Conservation (phyloP, 768 basidiomycete species). For the Naganishia onofrii region DNA sequence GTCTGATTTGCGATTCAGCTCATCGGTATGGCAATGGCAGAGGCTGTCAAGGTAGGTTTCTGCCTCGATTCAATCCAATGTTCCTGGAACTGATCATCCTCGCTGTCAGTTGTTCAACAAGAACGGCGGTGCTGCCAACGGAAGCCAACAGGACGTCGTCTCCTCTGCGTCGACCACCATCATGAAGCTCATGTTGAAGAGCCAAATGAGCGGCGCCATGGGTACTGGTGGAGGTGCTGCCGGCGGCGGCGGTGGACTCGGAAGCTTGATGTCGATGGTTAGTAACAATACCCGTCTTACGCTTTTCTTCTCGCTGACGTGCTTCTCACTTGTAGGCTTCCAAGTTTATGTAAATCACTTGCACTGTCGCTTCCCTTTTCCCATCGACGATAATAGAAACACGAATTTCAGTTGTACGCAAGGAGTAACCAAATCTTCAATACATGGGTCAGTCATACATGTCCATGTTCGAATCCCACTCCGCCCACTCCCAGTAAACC, state of each 20-base stretch:
- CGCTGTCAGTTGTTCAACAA: slow-evolving; percentile 69
- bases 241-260: slow-evolving; percentile 60
- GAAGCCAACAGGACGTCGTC: slow-evolving; percentile 68
- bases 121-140: slow-evolving; percentile 60
- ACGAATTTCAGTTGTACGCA: not conserved
- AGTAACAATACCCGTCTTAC: slow-evolving; percentile 42
- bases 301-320: not conserved
- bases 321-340: slow-evolving; percentile 13
- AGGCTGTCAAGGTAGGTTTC: slow-evolving; percentile 54
- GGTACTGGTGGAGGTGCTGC: slow-evolving; percentile 64
- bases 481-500: too few relatives aligned
- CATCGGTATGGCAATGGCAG: slow-evolving; percentile 81
- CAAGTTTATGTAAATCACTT: slow-evolving; percentile 26
- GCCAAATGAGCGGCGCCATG: slow-evolving; percentile 48
- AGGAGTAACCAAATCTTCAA: not conserved
- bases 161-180: slow-evolving; percentile 81
- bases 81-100: not conserved
- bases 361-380: not conserved
- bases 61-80: not conserved
- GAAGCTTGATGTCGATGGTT: slow-evolving; percentile 64
- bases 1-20: slow-evolving; percentile 55
- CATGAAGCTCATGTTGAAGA: slow-evolving; percentile 70
- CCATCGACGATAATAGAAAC: not conserved
- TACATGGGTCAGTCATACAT: too few relatives aligned
- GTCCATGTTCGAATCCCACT: too few relatives aligned